Evolutionary conservation across 176 grass and related monocot genomes (phyloP).

Genomic region (Olyra latifolia): DNA sequence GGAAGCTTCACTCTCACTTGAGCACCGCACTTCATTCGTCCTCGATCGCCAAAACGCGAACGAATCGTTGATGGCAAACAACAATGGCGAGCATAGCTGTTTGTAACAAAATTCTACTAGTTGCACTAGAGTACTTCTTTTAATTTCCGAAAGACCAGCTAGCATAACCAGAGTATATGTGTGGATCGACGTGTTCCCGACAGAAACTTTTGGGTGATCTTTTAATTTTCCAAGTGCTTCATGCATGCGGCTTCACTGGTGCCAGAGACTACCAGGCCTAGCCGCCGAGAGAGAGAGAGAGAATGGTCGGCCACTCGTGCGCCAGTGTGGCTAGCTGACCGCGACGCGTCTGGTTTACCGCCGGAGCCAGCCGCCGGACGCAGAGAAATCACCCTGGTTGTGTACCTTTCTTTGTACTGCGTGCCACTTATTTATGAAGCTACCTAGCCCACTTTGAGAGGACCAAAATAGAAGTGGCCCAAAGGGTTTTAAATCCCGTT

Average conservation of each 20-base stretch:
- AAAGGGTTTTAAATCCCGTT: too few relatives aligned
- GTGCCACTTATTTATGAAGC: background rate
- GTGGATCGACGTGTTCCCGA: constrained; percentile 24
- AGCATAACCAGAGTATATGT: background rate
- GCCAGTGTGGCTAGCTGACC: background rate
- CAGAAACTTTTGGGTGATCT: background rate
- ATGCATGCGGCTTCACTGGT: background rate
- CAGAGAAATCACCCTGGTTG: background rate
- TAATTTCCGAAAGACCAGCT: too few relatives aligned
- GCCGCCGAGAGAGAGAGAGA: background rate
- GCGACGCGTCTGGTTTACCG: background rate
- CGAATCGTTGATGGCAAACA: background rate
- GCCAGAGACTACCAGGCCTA: background rate
- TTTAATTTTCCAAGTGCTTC: background rate
- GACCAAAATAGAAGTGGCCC: background rate
- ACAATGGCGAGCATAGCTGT: background rate
- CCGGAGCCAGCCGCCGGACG: background rate
- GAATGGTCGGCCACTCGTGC: constrained; percentile 16
- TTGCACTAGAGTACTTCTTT: too few relatives aligned
- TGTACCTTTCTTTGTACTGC: background rate
- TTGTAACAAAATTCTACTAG: too few relatives aligned
- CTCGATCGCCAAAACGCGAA: too few relatives aligned
- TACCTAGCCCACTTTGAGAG: background rate
- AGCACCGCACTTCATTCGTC: too few relatives aligned
- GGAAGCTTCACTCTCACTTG: background rate